Conservation (phyloP, 75 land plant species). For the Picea glauca region DNA sequence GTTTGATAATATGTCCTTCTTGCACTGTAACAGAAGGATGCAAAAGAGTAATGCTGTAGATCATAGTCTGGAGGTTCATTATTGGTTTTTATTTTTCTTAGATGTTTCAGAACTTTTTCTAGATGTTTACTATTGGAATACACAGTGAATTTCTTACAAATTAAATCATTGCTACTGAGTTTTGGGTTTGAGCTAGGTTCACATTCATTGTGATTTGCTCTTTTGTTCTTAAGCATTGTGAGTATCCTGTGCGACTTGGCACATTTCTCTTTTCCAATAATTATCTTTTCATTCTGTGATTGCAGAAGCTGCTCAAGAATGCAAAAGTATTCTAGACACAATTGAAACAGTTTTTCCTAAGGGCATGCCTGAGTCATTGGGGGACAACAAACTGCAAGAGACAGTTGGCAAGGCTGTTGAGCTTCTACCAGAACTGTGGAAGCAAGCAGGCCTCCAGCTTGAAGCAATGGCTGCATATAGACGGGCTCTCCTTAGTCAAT, state of each 20-base stretch:
- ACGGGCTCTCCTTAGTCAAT: slow-evolving; percentile 72
- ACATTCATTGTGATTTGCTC: not conserved
- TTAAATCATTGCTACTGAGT: not conserved
- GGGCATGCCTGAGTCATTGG: slow-evolving; percentile 58
- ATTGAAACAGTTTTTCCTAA: slow-evolving; percentile 65
- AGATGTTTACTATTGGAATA: not conserved
- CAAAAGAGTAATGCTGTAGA: too few relatives aligned
- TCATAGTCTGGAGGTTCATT: too few relatives aligned
- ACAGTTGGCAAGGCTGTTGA: slow-evolving; percentile 77
- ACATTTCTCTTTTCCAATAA: slow-evolving; percentile 1
- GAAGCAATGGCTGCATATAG: slow-evolving; percentile 86
- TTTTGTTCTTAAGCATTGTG: not conserved
- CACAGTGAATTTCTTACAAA: not conserved
- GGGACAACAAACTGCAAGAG: slow-evolving; percentile 72
- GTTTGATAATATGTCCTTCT: too few relatives aligned
- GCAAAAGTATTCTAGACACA: slow-evolving; percentile 81
- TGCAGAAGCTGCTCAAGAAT: slow-evolving; percentile 90
- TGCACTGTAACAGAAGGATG: too few relatives aligned
- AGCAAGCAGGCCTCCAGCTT: slow-evolving; percentile 52
- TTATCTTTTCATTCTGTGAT: slow-evolving; percentile 9
- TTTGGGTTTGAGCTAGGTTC: not conserved
- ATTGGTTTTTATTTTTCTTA: too few relatives aligned
- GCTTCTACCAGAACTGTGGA: slow-evolving; percentile 81
- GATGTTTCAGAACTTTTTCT: not conserved
- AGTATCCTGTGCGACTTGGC: not conserved